Percentiles rank a stretch among this genome's conserved stretches.
These are phyloP conservation scores for Leccinum fuscescens DNA, from an alignment of 1,284 basidiomycete genomes.

Conservation along the genomic window DNA sequence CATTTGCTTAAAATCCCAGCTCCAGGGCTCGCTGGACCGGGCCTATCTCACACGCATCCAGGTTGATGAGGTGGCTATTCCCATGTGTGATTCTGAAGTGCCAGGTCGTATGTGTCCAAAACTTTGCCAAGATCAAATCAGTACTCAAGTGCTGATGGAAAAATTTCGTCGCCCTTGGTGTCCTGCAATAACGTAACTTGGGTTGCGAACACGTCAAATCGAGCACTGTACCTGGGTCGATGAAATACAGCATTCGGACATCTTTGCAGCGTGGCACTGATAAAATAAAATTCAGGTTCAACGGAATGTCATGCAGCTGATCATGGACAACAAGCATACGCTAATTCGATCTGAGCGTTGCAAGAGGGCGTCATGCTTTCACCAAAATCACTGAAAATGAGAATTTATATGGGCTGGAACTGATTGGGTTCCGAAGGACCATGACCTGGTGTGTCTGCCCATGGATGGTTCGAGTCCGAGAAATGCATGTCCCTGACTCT, in stretches of 20 bases:
- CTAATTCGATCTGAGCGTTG: neutral
- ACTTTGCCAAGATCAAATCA: neutral
- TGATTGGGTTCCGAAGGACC: neutral
- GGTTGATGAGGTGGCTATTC: neutral
- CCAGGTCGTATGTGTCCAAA: neutral
- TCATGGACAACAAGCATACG: neutral
- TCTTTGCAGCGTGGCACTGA: neutral
- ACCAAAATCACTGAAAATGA: neutral
- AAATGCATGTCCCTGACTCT: neutral
- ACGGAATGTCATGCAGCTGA: neutral
- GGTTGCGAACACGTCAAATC: neutral
- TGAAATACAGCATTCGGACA: neutral
- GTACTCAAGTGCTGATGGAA: neutral
- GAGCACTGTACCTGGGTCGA: neutral
- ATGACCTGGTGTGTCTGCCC: neutral
- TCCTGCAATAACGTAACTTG: neutral
- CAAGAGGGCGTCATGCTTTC: neutral
- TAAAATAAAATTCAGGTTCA: neutral
- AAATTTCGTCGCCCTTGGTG: neutral
- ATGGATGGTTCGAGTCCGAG: neutral
- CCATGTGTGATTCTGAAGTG: neutral
- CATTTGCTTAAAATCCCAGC: neutral
- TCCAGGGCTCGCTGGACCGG: neutral
- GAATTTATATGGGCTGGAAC: neutral
- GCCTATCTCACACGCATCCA: neutral